Conservation (phyloP, 2,329 filamentous ascomycete genomes). For the Stenocarpella maydis region DNA sequence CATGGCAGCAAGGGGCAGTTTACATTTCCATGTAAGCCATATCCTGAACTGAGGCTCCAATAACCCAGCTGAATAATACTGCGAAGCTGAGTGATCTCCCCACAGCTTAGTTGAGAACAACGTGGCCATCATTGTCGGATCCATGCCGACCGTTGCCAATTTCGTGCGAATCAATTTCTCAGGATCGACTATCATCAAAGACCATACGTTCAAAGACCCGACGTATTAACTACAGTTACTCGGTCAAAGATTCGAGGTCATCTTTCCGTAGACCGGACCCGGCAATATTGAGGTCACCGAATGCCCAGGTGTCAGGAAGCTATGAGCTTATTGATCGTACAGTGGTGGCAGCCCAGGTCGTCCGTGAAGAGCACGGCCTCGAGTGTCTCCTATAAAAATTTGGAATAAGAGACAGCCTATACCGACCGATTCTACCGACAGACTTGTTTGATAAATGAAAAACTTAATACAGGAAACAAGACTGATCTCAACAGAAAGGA, state of each 20-base stretch:
- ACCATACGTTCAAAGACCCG: background rate
- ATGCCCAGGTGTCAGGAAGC: background rate
- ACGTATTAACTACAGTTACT: too few species aligned
- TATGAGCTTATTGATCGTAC: background rate
- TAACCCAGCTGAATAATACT: too few species aligned
- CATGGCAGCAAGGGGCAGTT: background rate
- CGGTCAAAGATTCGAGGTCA: background rate
- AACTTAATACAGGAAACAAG: too few species aligned
- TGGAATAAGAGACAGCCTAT: background rate
- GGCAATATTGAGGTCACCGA: background rate
- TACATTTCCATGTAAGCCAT: background rate
- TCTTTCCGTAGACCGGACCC: background rate
- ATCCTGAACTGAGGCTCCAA: too few species aligned
- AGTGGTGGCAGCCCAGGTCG: background rate
- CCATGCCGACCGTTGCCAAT: conserved; percentile 3
- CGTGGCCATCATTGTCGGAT: conserved; percentile 16
- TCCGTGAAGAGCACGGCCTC: background rate
- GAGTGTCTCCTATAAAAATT: background rate
- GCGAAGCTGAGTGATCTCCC: background rate
- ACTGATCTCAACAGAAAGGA: too few species aligned
- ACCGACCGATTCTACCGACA: background rate
- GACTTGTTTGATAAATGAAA: conserved; percentile 6
- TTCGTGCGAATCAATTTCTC: background rate
- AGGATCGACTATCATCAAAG: background rate
- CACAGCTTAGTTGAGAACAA: conserved; percentile 3